These are phyloP conservation scores for Bifiguratus adelaidae DNA, from an alignment of 192 early-diverging fungal species.

Conservation along the genomic window DNA sequence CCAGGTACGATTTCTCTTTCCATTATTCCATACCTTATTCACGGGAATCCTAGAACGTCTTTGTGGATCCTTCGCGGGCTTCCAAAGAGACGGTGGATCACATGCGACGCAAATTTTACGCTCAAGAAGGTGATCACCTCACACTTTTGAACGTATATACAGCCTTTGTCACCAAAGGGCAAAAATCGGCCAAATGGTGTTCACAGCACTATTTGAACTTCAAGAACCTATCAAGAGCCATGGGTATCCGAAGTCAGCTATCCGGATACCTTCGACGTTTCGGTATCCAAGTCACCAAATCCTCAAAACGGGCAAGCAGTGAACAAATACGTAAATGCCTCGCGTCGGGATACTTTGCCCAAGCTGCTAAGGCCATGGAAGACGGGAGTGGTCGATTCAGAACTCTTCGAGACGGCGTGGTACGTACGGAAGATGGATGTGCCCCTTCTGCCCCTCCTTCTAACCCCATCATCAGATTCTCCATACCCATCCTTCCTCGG, in stretches of 20 bases:
- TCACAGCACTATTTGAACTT: constrained; percentile 67
- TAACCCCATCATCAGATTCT: background rate
- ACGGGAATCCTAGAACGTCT: constrained; percentile 21
- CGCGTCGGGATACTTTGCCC: constrained; percentile 60
- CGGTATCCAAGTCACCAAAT: constrained; percentile 11
- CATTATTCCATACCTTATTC: background rate
- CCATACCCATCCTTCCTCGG: constrained; percentile 85
- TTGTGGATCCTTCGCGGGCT: constrained; percentile 23
- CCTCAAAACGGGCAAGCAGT: constrained; percentile 23
- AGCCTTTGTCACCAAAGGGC: constrained; percentile 45
- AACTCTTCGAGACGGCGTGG: constrained; percentile 49
- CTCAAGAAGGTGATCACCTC: constrained; percentile 64
- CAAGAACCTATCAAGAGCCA: constrained; percentile 69
- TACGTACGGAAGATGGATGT: too few species aligned
- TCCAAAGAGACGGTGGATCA: constrained; percentile 30
- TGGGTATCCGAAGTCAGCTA: constrained; percentile 83
- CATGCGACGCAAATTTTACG: constrained; percentile 58
- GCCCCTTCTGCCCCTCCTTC: background rate
- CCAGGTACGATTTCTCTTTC: constrained; percentile 27
- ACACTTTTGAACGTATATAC: constrained; percentile 68
- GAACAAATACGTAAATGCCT: constrained; percentile 56
- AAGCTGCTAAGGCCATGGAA: constrained; percentile 55
- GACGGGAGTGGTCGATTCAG: constrained; percentile 51
- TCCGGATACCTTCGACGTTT: constrained; percentile 49
- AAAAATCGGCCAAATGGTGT: constrained; percentile 70